phyloP scores from a whole-genome alignment of 805 yeast genomes.

The Candida insectorum region DNA sequence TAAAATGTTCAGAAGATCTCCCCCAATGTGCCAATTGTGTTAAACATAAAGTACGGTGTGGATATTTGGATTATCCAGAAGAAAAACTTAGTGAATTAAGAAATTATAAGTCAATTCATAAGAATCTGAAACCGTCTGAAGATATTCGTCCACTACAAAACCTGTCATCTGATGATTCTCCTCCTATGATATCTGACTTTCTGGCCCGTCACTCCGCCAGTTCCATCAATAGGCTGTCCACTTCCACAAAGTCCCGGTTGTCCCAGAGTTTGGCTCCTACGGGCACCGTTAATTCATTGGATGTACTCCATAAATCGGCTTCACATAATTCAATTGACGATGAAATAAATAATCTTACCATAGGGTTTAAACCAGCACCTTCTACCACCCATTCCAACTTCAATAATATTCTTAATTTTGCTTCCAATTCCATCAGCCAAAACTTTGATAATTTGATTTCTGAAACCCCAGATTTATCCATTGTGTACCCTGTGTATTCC shows the following conservation, averaged over 20 bases:
- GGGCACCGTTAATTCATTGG: background rate
- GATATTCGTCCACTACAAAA: too few relatives aligned
- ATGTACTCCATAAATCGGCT: background rate
- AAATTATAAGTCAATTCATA: constrained; percentile 12
- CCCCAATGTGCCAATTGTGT: constrained; percentile 39
- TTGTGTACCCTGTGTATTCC: constrained; percentile 37
- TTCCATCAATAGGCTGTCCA: background rate
- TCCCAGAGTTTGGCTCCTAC: background rate
- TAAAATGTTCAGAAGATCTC: constrained; percentile 44
- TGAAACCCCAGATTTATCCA: constrained; percentile 20
- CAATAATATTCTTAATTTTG: constrained; percentile 11
- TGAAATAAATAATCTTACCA: constrained; percentile 15
- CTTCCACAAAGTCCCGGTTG: background rate
- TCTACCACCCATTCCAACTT: constrained; percentile 6
- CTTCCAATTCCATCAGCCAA: constrained; percentile 18
- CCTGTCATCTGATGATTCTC: background rate
- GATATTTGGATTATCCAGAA: constrained; percentile 31
- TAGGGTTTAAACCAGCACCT: constrained; percentile 10
- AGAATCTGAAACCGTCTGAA: background rate
- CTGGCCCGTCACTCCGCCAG: background rate
- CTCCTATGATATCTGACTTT: too few relatives aligned
- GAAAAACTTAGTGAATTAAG: constrained; percentile 28
- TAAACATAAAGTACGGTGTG: constrained; percentile 38
- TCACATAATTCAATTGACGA: constrained; percentile 4
- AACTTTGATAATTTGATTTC: constrained; percentile 32